Evolutionary conservation across 2,329 filamentous ascomycete genomes (phyloP).

Genomic region (Aspergillus tanneri): DNA sequence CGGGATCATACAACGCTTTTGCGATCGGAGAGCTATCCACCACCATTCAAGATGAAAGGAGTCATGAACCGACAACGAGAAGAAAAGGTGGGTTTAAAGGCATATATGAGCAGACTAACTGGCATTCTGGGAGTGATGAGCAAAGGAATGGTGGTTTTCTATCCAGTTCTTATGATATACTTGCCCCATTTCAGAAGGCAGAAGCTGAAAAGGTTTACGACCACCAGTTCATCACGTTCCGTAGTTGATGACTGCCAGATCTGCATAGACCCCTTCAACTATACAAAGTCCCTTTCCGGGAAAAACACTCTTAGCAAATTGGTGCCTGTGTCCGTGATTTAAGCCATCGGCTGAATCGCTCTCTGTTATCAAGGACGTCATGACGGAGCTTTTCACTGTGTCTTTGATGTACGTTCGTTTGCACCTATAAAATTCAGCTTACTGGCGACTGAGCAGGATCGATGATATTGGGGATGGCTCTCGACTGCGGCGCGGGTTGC

Average conservation of each 20-base stretch:
- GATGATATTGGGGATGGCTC: slow-evolving; percentile 50
- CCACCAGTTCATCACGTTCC: too few species aligned
- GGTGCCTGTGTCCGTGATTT: slow-evolving; percentile 9
- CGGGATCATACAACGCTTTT: neutral
- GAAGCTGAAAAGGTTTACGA: slow-evolving; percentile 1
- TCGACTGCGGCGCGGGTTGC: slow-evolving; percentile 42
- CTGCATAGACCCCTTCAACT: slow-evolving; percentile 6
- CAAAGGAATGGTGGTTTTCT: neutral
- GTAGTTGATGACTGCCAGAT: neutral
- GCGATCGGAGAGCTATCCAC: neutral
- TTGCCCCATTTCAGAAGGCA: neutral
- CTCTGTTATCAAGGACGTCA: neutral
- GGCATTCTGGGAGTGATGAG: neutral
- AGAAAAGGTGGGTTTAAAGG: too few species aligned
- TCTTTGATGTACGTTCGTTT: slow-evolving; percentile 1
- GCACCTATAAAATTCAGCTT: neutral
- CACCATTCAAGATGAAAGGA: neutral
- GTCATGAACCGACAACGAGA: too few species aligned
- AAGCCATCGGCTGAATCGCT: neutral
- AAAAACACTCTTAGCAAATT: slow-evolving; percentile 12
- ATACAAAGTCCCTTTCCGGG: slow-evolving; percentile 9
- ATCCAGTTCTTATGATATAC: neutral
- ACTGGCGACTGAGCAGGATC: slow-evolving; percentile 21
- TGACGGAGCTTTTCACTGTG: slow-evolving; percentile 6
- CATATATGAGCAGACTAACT: neutral